phyloP scores from a whole-genome alignment of 768 basidiomycete genomes.

The Tulasnella sp. region DNA sequence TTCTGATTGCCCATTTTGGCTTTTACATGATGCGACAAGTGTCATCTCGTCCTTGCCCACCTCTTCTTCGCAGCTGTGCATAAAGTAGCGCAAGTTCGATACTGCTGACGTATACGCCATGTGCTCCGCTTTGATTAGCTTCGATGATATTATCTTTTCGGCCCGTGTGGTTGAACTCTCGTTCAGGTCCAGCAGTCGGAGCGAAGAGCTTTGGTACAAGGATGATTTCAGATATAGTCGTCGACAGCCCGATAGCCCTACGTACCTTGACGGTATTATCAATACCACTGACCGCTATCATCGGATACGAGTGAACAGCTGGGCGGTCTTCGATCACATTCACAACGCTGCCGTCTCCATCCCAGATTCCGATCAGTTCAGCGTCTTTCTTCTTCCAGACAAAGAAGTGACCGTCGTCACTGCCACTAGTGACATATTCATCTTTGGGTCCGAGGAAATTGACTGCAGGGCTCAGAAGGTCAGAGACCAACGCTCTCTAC shows the following conservation, averaged over 20 bases:
- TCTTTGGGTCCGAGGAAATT: constrained; percentile 78
- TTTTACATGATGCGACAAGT: constrained; percentile 19
- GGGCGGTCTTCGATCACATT: constrained; percentile 77
- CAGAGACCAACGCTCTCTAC: not conserved
- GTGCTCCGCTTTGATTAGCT: constrained; percentile 47
- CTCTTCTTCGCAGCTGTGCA: constrained; percentile 3
- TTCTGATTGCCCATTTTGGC: not conserved
- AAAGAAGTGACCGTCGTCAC: constrained; percentile 71
- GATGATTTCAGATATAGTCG: constrained; percentile 5
- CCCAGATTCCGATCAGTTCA: constrained; percentile 66
- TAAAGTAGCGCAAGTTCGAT: constrained; percentile 36
- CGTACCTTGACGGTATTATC: constrained; percentile 76
- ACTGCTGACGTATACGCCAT: constrained; percentile 28
- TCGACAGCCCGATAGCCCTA: not conserved
- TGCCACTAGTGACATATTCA: constrained; percentile 76
- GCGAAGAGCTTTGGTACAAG: constrained; percentile 56
- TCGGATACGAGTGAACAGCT: constrained; percentile 48
- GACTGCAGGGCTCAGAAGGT: constrained; percentile 43
- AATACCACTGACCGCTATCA: constrained; percentile 84
- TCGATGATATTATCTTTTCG: constrained; percentile 54
- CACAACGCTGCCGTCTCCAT: constrained; percentile 76
- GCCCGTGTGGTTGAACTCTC: constrained; percentile 52
- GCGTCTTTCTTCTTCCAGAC: constrained; percentile 74
- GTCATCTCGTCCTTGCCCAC: not conserved
- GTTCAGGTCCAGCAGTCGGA: constrained; percentile 44